phyloP scores from a whole-genome alignment of 2,329 filamentous ascomycete genomes.

The Ceratocystiopsis brevicomis region DNA sequence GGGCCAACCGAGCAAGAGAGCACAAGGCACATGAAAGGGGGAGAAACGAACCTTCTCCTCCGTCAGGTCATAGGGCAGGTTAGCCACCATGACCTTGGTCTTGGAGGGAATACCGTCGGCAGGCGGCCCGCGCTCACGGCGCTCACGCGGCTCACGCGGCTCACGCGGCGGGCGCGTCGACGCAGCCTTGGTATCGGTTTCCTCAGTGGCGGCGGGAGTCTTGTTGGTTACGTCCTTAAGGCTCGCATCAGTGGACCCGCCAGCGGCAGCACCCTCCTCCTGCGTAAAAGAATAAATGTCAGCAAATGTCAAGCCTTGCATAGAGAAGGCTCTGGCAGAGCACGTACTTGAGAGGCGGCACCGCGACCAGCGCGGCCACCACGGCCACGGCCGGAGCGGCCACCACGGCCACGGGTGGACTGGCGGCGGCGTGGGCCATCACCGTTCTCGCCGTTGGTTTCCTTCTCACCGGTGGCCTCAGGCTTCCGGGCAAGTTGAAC shows the following conservation, averaged over 20 bases:
- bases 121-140: conserved; percentile 75
- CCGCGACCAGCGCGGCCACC: conserved; percentile 37
- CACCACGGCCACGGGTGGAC: conserved; percentile 46
- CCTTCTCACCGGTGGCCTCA: conserved; percentile 67
- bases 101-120: conserved; percentile 96
- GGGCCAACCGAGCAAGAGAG: too few species aligned
- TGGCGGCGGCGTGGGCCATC: conserved; percentile 45
- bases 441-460: conserved; percentile 55
- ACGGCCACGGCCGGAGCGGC: conserved; percentile 43
- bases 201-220: conserved; percentile 28
- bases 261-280: conserved; percentile 25
- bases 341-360: too few species aligned
- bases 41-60: conserved; percentile 66
- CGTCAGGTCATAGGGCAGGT: conserved; percentile 92
- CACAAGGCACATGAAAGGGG: not conserved
- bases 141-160: conserved; percentile 43
- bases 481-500: conserved; percentile 97
- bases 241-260: conserved; percentile 29
- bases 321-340: too few species aligned
- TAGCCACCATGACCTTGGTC: conserved; percentile 99
- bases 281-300: not conserved
- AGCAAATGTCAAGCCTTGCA: not conserved
- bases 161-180: conserved; percentile 38
- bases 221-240: conserved; percentile 44
- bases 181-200: conserved; percentile 35